Evolutionary conservation across 805 yeast genomes (phyloP).

Genomic region (Yarrowia sp.): DNA sequence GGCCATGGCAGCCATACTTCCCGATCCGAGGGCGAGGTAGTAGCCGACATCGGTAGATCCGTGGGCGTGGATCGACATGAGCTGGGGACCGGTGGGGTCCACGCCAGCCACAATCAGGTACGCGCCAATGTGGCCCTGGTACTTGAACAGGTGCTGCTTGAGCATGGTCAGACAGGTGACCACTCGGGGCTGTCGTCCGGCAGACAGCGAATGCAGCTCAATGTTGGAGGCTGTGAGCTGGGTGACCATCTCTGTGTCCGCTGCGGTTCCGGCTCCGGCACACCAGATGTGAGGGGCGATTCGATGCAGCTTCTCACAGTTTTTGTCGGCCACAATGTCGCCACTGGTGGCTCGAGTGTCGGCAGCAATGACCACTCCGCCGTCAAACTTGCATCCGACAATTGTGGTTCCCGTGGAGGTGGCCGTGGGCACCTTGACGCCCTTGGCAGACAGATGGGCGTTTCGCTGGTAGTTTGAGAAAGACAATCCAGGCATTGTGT

Average conservation of each 20-base stretch:
- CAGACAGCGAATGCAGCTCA: conserved; percentile 85
- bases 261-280: conserved; percentile 99
- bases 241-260: conserved; percentile 98
- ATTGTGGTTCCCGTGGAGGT: conserved; percentile 99
- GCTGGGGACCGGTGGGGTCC: conserved; percentile 94
- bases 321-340: conserved; percentile 95
- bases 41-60: conserved; percentile 97
- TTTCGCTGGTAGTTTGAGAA: conserved; percentile 96
- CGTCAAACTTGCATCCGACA: conserved; percentile 91
- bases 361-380: conserved; percentile 97
- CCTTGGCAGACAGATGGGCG: conserved; percentile 70
- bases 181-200: conserved; percentile 88
- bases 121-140: conserved; percentile 98
- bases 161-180: conserved; percentile 90
- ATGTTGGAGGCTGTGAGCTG: conserved; percentile 89
- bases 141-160: conserved; percentile 94
- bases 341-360: conserved; percentile 99
- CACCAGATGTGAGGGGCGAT: conserved; percentile 95
- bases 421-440: conserved; percentile 80
- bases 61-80: conserved; percentile 94
- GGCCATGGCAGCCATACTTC: conserved; percentile 98
- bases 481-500: conserved; percentile 82
- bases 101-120: conserved; percentile 97
- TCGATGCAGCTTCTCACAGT: conserved; percentile 93
- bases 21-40: conserved; percentile 92